Conservation (phyloP, 2,329 filamentous ascomycete genomes). For the Aspergillus fumigatus region DNA sequence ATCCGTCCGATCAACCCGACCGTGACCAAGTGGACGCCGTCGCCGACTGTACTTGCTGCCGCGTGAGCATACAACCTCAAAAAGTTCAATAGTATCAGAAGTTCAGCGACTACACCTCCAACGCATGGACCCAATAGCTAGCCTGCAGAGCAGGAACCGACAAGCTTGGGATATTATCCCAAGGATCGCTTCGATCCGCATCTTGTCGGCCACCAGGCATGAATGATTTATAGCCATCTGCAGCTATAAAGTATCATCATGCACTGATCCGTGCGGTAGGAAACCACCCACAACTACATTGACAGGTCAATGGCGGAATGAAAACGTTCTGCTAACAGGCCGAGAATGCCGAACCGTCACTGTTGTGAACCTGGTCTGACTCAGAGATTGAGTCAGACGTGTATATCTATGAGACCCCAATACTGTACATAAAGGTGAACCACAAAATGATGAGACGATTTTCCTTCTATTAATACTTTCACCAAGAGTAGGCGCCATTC, state of each 20-base stretch:
- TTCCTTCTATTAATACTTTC: not conserved
- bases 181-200: not conserved
- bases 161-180: not conserved
- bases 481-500: not conserved
- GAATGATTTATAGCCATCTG: not conserved
- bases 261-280: not conserved
- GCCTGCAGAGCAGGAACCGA: not conserved
- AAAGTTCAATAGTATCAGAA: not conserved
- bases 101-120: not conserved
- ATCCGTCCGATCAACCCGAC: constrained; percentile 26
- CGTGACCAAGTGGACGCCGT: constrained; percentile 37
- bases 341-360: not conserved
- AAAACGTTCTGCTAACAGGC: not conserved
- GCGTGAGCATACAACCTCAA: constrained; percentile 16
- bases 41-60: constrained; percentile 26
- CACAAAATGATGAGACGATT: not conserved
- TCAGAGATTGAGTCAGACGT: not conserved
- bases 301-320: not conserved
- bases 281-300: not conserved
- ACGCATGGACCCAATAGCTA: not conserved
- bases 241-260: not conserved
- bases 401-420: not conserved
- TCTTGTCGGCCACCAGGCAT: not conserved
- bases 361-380: not conserved
- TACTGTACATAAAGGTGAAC: not conserved